phyloP scores from a whole-genome alignment of 305 asterid species.

The Striga hermonthica region DNA sequence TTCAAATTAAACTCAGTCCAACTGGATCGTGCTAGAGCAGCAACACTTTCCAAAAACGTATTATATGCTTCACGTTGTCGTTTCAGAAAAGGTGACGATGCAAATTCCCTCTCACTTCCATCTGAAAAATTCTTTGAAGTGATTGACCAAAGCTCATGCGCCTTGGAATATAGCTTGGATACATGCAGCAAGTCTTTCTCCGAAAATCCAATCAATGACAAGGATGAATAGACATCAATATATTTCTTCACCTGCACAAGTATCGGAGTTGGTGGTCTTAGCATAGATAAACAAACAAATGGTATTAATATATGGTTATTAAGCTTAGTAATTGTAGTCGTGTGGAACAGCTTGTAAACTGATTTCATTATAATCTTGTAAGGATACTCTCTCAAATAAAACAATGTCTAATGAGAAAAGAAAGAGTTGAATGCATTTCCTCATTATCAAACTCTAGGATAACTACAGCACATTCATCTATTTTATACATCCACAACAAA shows the following conservation, averaged over 20 bases:
- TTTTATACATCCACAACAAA: conserved; percentile 15
- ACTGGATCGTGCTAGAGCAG: conserved; percentile 85
- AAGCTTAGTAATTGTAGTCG: not conserved
- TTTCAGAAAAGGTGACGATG: conserved; percentile 43
- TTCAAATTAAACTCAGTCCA: conserved; percentile 91
- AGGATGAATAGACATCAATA: conserved; percentile 85
- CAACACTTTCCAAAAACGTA: conserved; percentile 65
- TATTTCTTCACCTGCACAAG: conserved; percentile 83
- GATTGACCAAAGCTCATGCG: conserved; percentile 68
- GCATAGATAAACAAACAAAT: not conserved
- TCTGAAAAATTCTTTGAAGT: conserved; percentile 44
- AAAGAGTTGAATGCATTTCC: conserved; percentile 1
- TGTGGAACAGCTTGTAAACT: not conserved
- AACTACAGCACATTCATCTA: conserved; percentile 15
- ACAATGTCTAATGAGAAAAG: conserved; percentile 10
- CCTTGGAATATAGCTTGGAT: conserved; percentile 61
- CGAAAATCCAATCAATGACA: conserved; percentile 89
- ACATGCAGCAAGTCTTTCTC: conserved; percentile 69
- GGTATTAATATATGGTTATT: not conserved
- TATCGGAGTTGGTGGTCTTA: conserved; percentile 22
- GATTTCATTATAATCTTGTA: conserved; percentile 3
- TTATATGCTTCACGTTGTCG: conserved; percentile 69
- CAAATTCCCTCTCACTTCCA: conserved; percentile 34
- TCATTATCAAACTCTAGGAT: conserved; percentile 12
- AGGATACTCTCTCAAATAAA: not conserved